Base-by-base conservation (phyloP, 495 filamentous ascomycete species). In the Bryoglossum gracile region DNA sequence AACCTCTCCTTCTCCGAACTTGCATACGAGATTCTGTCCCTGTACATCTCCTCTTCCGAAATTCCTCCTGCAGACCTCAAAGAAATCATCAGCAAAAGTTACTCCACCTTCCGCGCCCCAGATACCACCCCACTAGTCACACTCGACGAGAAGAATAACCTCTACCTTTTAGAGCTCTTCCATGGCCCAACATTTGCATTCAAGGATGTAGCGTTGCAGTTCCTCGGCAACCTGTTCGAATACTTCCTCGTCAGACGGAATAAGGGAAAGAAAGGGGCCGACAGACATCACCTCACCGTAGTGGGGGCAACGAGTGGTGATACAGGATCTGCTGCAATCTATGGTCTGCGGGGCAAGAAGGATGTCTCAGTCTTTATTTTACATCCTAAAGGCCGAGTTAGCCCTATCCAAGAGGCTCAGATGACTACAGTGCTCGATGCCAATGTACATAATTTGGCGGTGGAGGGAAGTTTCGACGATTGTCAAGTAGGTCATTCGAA, bases 181-280 rank as follows among this genome's bases (percentile, higher is more conserved):
- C 91, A 97, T 62, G 92, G 92, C n/a, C 90, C 89, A 1, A 96
- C 80, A n/a, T 95, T 83, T 57, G 79, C 91, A 5, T 96, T 95
- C 74, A 96, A 96, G 67, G 90, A 94, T 61, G 84, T 84, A 13
- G 90, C 91, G 4, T 66, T 96, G 19, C 89, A 95, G 58, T 88
- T 94, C 56, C 69, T 98, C 5, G 92, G 92, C 19, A 96, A 98
- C 60, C 73, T 96, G 10, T 95, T 98, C 61, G 92, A 98, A 68
- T 98, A 91, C 62, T 91, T 98, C 65, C 75, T 98, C 2, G 76
- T 87, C 6, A 74, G 89, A 26, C 80, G 81, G 65, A 98, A 98
- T 56, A 51, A 77, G 54, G 81, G 81, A 32, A 89, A 88, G 69
- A 60, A 65, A n/a, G 80, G 78, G 8, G 69, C 67, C 59, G 77